Percentiles rank a stretch among this genome's conserved stretches.
Conservation (phyloP, 140 eudicot species). For the Oenanthe javanica region DNA sequence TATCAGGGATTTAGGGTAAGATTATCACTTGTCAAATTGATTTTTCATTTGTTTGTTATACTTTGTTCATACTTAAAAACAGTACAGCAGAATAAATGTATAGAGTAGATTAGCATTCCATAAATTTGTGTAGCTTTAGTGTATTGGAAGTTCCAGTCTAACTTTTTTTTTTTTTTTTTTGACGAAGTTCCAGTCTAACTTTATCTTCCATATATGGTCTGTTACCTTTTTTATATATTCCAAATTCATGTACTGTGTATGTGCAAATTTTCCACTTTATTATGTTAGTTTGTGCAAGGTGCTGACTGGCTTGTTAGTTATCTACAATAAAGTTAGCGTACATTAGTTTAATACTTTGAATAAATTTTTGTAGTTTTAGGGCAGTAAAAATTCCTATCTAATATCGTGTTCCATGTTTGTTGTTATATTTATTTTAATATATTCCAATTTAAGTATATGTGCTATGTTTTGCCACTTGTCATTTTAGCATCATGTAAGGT, state of each 20-base stretch:
- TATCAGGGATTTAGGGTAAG: conserved; percentile 1
- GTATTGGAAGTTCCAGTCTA: background rate
- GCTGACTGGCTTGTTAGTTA: background rate
- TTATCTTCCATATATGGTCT: background rate
- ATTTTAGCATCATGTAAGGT: background rate
- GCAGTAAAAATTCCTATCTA: background rate
- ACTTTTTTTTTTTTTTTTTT: background rate
- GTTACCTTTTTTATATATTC: background rate
- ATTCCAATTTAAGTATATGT: background rate
- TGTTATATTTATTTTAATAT: background rate
- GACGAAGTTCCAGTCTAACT: background rate
- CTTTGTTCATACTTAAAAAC: background rate
- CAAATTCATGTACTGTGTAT: background rate
- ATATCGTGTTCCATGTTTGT: background rate
- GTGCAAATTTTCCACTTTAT: background rate
- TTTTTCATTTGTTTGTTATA: background rate
- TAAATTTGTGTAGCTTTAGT: background rate
- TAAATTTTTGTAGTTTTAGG: background rate
- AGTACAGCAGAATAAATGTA: background rate
- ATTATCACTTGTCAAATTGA: background rate
- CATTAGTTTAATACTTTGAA: background rate
- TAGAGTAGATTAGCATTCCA: background rate
- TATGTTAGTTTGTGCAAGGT: background rate
- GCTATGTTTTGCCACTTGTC: background rate
- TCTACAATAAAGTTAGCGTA: background rate